A percentile compares a stretch with the other conserved stretches of the same genome.
Evolutionary conservation across 257 asterid species (phyloP).

Genomic region (Penstemon davidsonii): DNA sequence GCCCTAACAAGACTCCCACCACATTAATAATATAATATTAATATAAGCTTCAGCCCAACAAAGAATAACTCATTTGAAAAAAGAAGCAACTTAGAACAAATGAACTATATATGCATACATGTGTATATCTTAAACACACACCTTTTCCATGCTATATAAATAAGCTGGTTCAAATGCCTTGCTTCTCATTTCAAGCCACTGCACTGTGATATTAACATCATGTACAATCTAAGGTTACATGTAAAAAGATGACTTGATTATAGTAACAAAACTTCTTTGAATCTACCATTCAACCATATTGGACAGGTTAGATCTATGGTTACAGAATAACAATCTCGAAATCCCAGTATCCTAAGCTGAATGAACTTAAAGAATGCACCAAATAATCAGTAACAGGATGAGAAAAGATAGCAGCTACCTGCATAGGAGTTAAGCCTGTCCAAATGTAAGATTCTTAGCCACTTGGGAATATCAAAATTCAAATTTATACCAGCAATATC

Average conservation of each 20-base stretch:
- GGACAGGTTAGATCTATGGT: too few relatives aligned
- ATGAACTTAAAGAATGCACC: constrained; percentile 20
- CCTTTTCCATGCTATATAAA: constrained; percentile 89
- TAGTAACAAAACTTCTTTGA: constrained; percentile 18
- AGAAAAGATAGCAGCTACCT: constrained; percentile 47
- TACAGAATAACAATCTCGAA: too few relatives aligned
- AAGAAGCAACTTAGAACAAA: too few relatives aligned
- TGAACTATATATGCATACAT: background rate
- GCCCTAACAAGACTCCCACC: constrained; percentile 54
- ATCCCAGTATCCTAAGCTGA: background rate
- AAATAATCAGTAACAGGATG: constrained; percentile 12
- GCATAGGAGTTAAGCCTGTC: constrained; percentile 82
- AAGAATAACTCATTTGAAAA: too few relatives aligned
- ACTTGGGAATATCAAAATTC: constrained; percentile 81
- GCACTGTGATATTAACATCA: constrained; percentile 64
- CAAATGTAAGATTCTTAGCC: constrained; percentile 72
- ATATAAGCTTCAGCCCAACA: constrained; percentile 14
- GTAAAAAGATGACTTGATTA: constrained; percentile 4
- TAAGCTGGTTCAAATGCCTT: constrained; percentile 87
- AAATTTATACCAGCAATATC: constrained; percentile 92
- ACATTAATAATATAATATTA: constrained; percentile 20
- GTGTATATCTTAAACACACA: constrained; percentile 27
- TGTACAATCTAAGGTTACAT: constrained; percentile 34
- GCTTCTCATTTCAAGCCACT: constrained; percentile 93
- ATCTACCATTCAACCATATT: background rate